Evolutionary conservation across 768 basidiomycete species (phyloP).

Genomic region (Dacryopinax spathularia): DNA sequence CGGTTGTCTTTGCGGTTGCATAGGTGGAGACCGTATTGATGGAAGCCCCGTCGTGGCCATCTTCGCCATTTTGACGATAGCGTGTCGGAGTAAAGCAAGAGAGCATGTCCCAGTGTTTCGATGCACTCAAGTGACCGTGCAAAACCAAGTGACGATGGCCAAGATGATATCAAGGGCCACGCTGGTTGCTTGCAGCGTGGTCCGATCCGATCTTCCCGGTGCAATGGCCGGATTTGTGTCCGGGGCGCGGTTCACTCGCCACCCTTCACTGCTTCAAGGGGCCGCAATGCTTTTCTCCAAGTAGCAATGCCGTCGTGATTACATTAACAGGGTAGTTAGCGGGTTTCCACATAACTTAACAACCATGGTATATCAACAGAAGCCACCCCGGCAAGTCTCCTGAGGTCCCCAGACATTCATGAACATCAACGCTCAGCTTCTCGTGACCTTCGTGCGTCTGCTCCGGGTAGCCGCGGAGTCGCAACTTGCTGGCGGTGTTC

Average conservation of each 20-base stretch:
- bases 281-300: neutral
- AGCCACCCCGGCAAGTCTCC: too few species aligned
- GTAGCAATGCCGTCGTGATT: neutral
- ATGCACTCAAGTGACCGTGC: neutral
- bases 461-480: too few species aligned
- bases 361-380: too few species aligned
- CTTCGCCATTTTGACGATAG: neutral
- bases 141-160: neutral
- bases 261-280: neutral
- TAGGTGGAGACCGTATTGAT: neutral
- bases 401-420: too few species aligned
- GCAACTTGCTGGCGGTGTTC: too few species aligned
- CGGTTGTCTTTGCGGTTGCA: neutral
- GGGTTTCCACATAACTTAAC: too few species aligned
- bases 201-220: neutral
- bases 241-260: neutral
- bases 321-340: too few species aligned
- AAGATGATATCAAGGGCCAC: neutral
- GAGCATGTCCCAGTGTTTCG: neutral
- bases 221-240: neutral
- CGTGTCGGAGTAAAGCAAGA: neutral
- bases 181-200: neutral
- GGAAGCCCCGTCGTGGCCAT: neutral
- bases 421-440: too few species aligned
- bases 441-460: too few species aligned